Conservation (phyloP, 108 stramenopile genomes). For the Cyclotella atomus region DNA sequence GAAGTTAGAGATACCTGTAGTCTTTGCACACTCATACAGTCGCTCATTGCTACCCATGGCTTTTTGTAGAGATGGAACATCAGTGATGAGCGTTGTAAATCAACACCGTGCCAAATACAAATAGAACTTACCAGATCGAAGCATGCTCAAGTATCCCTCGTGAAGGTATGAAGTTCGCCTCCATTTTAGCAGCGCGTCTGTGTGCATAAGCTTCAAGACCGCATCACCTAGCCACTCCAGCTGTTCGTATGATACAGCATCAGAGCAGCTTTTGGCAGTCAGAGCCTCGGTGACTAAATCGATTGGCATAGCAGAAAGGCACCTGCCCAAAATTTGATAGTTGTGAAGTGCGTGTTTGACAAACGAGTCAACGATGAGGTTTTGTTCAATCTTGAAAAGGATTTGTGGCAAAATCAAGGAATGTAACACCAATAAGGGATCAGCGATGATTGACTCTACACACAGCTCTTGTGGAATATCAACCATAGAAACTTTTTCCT, state of each 20-base stretch:
- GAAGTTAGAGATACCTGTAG: constrained; percentile 43
- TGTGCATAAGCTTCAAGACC: constrained; percentile 66
- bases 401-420: constrained; percentile 60
- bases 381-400: constrained; percentile 45
- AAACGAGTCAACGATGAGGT: constrained; percentile 36
- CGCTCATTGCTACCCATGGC: constrained; percentile 62
- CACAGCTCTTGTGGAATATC: constrained; percentile 49
- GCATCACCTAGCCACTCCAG: constrained; percentile 69
- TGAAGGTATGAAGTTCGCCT: constrained; percentile 43
- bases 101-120: background rate
- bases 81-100: background rate
- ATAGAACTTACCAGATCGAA: constrained; percentile 52
- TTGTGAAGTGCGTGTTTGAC: constrained; percentile 37
- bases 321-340: constrained; percentile 42
- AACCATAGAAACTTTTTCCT: constrained; percentile 14
- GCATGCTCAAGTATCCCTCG: constrained; percentile 60
- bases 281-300: constrained; percentile 25
- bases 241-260: constrained; percentile 48
- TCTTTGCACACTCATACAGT: constrained; percentile 20
- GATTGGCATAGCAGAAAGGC: constrained; percentile 19
- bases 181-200: constrained; percentile 55
- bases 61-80: background rate
- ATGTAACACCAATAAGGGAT: constrained; percentile 52
- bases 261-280: constrained; percentile 50
- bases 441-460: constrained; percentile 52